Evolutionary conservation across 495 filamentous ascomycete species (phyloP).

Genomic region (Talaromyces trachyspermus): DNA sequence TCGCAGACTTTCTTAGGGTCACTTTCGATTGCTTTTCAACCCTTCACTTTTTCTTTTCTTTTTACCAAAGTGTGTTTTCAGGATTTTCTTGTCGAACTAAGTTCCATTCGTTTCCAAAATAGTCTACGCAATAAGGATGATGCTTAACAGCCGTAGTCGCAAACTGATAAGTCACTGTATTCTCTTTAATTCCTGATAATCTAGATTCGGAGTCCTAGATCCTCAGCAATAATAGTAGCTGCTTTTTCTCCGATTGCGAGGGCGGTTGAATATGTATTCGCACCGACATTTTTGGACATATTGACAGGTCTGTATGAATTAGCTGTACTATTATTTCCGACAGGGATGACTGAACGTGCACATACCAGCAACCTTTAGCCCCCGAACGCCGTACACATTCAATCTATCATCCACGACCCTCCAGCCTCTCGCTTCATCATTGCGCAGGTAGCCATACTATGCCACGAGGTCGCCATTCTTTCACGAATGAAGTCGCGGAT

Average conservation of each 20-base stretch:
- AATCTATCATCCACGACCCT: conserved; percentile 42
- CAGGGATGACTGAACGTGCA: neutral
- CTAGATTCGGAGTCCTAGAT: neutral
- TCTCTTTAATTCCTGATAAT: no score
- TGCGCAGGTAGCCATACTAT: conserved; percentile 42
- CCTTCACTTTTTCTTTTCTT: neutral
- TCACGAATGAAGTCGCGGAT: conserved; percentile 40
- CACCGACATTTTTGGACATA: neutral
- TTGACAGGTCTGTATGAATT: neutral
- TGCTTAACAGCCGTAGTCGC: neutral
- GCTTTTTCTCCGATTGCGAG: neutral
- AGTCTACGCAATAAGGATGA: no score
- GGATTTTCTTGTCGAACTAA: no score
- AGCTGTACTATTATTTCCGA: neutral
- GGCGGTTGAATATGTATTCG: neutral
- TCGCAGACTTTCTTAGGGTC: neutral
- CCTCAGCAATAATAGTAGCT: neutral
- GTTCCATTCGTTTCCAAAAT: no score
- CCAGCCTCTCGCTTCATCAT: conserved; percentile 33
- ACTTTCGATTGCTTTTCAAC: neutral
- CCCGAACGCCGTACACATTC: conserved; percentile 38
- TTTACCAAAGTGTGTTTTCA: neutral
- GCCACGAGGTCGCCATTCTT: conserved; percentile 42
- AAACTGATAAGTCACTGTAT: no score
- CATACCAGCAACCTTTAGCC: conserved; percentile 32